Base-by-base conservation (phyloP, 208 protist genomes). In the Leishmania martiniquensis region DNA sequence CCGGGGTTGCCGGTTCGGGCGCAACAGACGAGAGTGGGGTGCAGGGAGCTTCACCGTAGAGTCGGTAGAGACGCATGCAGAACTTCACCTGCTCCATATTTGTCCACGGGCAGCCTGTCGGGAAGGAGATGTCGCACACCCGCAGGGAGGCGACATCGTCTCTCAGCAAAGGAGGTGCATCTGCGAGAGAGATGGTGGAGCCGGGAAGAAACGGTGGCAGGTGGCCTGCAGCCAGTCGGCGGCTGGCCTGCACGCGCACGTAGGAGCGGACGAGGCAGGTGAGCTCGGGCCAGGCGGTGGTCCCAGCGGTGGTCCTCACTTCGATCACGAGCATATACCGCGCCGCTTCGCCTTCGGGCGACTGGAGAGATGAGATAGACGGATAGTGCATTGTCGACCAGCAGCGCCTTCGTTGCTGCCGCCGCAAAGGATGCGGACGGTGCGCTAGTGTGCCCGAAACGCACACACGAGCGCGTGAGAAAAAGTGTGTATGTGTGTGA, bases 51-150 rank as follows among this genome's bases (percentile, higher is more conserved):
- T 77, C 66, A 5, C 49, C 59, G 51, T 71, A n/a, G 15, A 84
- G 62, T 2, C 52, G 45, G 62, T 85, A 85, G 2, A 85, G 60
- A 0, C 74, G 60, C 34, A 83, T 83, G 59, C 20, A 25, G 45
- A 83, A 83, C 20, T 75, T 25, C n/a, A 83, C 74, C 47, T 75
- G 55, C 52, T 79, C 79, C 68, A 83, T 0, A 17, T 66, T 71
- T 15, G 68, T 32, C 79, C 79, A 83, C 20, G 47, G 10, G 37
- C 75, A 83, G 29, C 73, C 73, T 17, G 73, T 60, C 2, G 79
- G 79, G 52, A 83, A 78, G 42, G 75, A 83, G 42, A 93, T 71
- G 76, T 95, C 91, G 72, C 88, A 91, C 13, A 95, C 85, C 0
- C 91, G 85, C 66, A 95, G 29, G 2, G 82, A 78, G 34, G 66